These are phyloP conservation scores for Terana coerulea DNA, from an alignment of 768 basidiomycete genomes.

Conservation along the genomic window DNA sequence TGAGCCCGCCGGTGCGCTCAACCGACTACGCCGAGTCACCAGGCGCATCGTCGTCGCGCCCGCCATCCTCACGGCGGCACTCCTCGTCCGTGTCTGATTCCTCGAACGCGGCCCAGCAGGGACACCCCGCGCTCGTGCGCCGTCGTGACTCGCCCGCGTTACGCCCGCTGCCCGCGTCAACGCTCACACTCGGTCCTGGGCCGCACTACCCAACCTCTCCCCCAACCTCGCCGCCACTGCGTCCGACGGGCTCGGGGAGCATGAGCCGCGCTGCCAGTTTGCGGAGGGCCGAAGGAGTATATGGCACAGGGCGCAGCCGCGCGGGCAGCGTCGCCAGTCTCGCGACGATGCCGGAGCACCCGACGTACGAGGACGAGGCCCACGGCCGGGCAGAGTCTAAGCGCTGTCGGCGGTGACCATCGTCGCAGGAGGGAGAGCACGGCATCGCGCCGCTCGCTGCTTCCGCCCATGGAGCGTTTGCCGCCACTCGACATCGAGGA, in stretches of 20 bases:
- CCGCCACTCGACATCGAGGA: constrained; percentile 18
- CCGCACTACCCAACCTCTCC: background rate
- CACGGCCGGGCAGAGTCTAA: too few relatives aligned
- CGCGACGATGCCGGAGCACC: constrained; percentile 1
- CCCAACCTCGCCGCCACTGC: constrained; percentile 8
- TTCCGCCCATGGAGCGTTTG: constrained; percentile 18
- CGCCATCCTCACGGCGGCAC: background rate
- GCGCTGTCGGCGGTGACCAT: too few relatives aligned
- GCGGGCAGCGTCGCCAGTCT: constrained; percentile 16
- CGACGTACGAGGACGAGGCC: constrained; percentile 1
- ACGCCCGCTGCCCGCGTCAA: constrained; percentile 18
- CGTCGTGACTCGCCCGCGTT: constrained; percentile 21
- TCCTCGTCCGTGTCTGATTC: background rate
- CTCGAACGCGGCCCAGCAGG: background rate
- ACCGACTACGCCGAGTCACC: background rate
- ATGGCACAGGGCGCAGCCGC: constrained; percentile 7
- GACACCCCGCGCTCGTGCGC: constrained; percentile 19
- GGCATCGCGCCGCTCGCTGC: constrained; percentile 2
- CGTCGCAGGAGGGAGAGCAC: background rate
- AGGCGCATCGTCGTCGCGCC: constrained; percentile 4
- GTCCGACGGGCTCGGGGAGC: constrained; percentile 9
- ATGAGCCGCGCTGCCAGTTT: constrained; percentile 11
- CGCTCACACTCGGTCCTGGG: constrained; percentile 11
- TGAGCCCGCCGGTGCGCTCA: background rate
- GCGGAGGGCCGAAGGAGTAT: constrained; percentile 9